Evolutionary conservation across 352 stramenopile species (phyloP).

Genomic region (Pythium brachiatum): DNA sequence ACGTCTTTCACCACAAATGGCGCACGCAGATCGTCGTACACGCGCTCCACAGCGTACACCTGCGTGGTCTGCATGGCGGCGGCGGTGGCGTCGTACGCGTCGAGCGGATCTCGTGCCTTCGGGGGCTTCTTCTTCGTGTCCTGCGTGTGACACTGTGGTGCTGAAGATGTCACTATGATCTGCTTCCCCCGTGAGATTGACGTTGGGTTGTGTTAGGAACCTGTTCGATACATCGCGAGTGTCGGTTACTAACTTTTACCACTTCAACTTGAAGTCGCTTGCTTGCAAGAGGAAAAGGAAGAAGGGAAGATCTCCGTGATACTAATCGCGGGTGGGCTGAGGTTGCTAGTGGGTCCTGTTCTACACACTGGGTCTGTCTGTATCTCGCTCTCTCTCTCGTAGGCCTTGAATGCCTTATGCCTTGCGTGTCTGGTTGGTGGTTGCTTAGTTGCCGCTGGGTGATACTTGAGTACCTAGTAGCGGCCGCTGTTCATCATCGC

Average conservation of each 20-base stretch:
- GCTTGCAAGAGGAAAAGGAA: too few relatives aligned
- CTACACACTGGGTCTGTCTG: constrained; percentile 12
- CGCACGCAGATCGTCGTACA: constrained; percentile 83
- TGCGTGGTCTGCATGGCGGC: constrained; percentile 78
- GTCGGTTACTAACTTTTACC: too few relatives aligned
- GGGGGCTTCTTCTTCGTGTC: background rate
- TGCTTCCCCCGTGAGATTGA: constrained; percentile 13
- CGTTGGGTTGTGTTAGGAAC: background rate
- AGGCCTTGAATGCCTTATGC: background rate
- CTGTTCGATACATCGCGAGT: background rate
- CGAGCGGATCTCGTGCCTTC: background rate
- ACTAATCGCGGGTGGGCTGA: background rate
- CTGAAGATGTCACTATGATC: constrained; percentile 17
- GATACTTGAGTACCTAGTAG: constrained; percentile 28
- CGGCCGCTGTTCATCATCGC: constrained; percentile 30
- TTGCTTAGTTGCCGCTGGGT: background rate
- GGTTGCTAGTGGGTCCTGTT: constrained; percentile 1
- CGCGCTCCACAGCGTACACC: constrained; percentile 83
- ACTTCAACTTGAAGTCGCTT: constrained; percentile 24
- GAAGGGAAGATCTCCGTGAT: too few relatives aligned
- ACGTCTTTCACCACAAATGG: constrained; percentile 86
- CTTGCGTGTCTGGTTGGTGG: constrained; percentile 1
- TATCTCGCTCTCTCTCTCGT: background rate
- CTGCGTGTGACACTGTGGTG: constrained; percentile 15
- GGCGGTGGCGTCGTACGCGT: too few relatives aligned